phyloP scores from a whole-genome alignment of 2,329 filamentous ascomycete species.

The Aspergillus quadricinctus region DNA sequence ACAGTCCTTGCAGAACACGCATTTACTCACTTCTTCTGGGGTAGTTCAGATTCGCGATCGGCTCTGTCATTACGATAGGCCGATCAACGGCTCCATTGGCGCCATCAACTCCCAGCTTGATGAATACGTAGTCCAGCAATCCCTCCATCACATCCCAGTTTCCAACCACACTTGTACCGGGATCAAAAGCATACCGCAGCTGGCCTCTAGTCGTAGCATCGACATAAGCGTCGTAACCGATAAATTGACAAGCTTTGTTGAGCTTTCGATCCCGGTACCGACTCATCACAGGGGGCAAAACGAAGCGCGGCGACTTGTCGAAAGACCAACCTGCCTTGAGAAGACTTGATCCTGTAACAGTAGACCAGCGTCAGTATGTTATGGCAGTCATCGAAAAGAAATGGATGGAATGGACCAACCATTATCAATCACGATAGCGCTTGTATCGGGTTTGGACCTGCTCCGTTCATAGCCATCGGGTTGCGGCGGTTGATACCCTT shows the following conservation, averaged over 20 bases:
- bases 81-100: slow-evolving; percentile 70
- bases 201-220: slow-evolving; percentile 91
- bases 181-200: slow-evolving; percentile 85
- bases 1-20: background rate
- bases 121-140: slow-evolving; percentile 86
- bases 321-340: slow-evolving; percentile 96
- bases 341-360: slow-evolving; percentile 68
- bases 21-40: slow-evolving; percentile 70
- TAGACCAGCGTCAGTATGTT: background rate
- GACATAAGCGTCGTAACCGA: slow-evolving; percentile 87
- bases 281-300: slow-evolving; percentile 83
- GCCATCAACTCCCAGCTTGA: slow-evolving; percentile 83
- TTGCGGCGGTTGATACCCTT: slow-evolving; percentile 54
- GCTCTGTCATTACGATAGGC: slow-evolving; percentile 92
- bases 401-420: slow-evolving; percentile 50
- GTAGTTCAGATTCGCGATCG: slow-evolving; percentile 86
- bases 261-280: slow-evolving; percentile 94
- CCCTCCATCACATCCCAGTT: slow-evolving; percentile 99
- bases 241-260: slow-evolving; percentile 85
- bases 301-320: slow-evolving; percentile 73
- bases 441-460: slow-evolving; percentile 53
- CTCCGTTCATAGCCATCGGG: slow-evolving; percentile 69
- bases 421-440: slow-evolving; percentile 96
- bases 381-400: background rate
- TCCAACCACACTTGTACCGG: slow-evolving; percentile 82